Evolutionary conservation across 106 monocot species (phyloP).

Genomic region (Apostasia shenzhenica): DNA sequence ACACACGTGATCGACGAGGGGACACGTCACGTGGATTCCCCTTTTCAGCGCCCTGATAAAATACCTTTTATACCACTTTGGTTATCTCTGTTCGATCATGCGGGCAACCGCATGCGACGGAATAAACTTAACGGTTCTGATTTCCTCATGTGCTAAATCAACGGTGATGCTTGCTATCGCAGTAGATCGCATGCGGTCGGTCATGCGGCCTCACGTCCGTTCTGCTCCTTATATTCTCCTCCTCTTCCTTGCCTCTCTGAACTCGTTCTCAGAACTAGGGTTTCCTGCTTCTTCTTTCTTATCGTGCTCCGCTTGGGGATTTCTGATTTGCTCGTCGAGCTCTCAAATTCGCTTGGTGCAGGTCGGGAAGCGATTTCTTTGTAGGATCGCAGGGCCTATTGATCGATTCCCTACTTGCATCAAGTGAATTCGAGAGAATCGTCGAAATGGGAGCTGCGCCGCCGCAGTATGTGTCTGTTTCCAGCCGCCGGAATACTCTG

Average conservation of each 20-base stretch:
- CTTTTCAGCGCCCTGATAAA: conserved; percentile 1
- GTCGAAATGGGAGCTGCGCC: background rate
- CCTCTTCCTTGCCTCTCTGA: background rate
- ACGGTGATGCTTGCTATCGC: background rate
- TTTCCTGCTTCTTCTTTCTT: background rate
- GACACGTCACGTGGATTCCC: conserved; percentile 16
- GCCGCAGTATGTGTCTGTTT: no score
- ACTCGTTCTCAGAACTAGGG: background rate
- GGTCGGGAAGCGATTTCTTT: conserved; percentile 4
- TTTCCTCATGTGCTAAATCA: background rate
- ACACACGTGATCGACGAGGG: background rate
- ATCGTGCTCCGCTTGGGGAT: background rate
- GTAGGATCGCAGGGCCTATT: background rate
- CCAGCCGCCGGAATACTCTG: no score
- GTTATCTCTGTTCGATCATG: background rate
- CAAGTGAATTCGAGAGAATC: conserved; percentile 14
- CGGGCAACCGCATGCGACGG: background rate
- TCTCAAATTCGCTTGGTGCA: conserved; percentile 15
- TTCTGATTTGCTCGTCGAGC: background rate
- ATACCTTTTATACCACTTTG: conserved; percentile 1
- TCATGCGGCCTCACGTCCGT: background rate
- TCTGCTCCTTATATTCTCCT: background rate
- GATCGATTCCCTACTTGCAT: conserved; percentile 3
- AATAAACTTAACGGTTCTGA: background rate
- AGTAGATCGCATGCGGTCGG: background rate